Evolutionary conservation across 2,329 filamentous ascomycete species (phyloP).

Genomic region (Cladosporium sp.): DNA sequence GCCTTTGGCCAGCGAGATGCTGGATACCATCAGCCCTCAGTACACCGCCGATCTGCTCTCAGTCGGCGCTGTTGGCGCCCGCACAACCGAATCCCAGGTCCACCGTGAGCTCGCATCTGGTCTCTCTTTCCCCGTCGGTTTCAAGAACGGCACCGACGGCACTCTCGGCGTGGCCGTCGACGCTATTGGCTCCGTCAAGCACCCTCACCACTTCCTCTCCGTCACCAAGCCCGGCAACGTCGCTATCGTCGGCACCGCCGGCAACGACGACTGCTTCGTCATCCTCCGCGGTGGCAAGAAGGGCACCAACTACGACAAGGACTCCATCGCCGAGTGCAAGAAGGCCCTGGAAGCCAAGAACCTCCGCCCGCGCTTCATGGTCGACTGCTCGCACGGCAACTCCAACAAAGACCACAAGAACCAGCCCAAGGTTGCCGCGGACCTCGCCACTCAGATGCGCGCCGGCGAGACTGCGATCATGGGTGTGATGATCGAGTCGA

Average conservation of each 20-base stretch:
- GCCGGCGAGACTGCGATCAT: constrained; percentile 86
- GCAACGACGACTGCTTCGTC: constrained; percentile 97
- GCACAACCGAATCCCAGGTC: constrained; percentile 94
- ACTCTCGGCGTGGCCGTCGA: constrained; percentile 90
- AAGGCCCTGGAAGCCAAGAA: constrained; percentile 79
- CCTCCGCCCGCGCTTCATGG: constrained; percentile 88
- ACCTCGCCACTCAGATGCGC: constrained; percentile 79
- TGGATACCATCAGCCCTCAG: constrained; percentile 97
- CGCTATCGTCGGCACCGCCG: constrained; percentile 87
- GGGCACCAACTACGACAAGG: constrained; percentile 91
- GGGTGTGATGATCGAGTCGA: constrained; percentile 98
- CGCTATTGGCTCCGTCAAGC: constrained; percentile 78
- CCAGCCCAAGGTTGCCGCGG: constrained; percentile 88
- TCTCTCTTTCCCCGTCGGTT: constrained; percentile 94
- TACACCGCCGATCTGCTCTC: constrained; percentile 96
- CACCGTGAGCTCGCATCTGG: constrained; percentile 95
- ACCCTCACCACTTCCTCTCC: constrained; percentile 96
- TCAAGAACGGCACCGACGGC: constrained; percentile 99
- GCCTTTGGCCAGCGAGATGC: constrained; percentile 96
- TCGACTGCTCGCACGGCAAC: constrained; percentile 98
- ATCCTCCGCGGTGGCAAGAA: constrained; percentile 89
- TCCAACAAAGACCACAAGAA: constrained; percentile 97
- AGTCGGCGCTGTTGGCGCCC: constrained; percentile 90
- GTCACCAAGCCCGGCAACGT: constrained; percentile 97
- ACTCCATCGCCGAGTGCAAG: constrained; percentile 76